Percentiles rank a stretch among this genome's conserved stretches.
phyloP scores from a whole-genome alignment of 257 asterid species.

The Plantago elongata region DNA sequence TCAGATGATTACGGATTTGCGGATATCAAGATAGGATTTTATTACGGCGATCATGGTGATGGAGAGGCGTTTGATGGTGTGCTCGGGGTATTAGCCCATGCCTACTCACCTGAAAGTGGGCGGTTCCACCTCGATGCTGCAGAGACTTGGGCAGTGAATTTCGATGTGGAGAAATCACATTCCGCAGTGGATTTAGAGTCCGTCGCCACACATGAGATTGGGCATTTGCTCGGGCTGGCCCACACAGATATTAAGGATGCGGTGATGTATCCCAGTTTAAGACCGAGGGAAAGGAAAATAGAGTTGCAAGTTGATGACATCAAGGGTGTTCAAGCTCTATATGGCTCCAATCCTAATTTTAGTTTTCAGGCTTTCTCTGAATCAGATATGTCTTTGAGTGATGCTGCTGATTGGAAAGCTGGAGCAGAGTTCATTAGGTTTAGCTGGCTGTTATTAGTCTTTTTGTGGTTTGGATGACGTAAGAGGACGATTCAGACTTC shows the following conservation, averaged over 20 bases:
- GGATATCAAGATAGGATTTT: conserved; percentile 74
- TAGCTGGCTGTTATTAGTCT: conserved; percentile 12
- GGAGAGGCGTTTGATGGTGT: conserved; percentile 83
- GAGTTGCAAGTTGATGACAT: conserved; percentile 62
- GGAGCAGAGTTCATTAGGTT: conserved; percentile 13
- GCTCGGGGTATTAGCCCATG: conserved; percentile 76
- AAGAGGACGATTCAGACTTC: neutral
- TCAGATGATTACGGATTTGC: conserved; percentile 51
- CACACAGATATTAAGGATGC: conserved; percentile 56
- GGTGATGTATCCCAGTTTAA: conserved; percentile 83
- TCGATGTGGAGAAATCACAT: conserved; percentile 37
- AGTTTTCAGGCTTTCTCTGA: conserved; percentile 39
- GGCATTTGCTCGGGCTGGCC: conserved; percentile 72
- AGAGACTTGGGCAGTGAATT: conserved; percentile 85
- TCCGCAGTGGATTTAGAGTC: conserved; percentile 85
- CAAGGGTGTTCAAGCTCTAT: conserved; percentile 64
- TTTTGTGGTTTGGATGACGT: conserved; percentile 18
- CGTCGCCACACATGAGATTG: conserved; percentile 88
- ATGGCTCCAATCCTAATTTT: conserved; percentile 76
- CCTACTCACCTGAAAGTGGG: conserved; percentile 85
- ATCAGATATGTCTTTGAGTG: conserved; percentile 44
- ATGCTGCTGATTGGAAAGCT: conserved; percentile 19
- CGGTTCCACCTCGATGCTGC: conserved; percentile 82
- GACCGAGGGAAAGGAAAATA: conserved; percentile 53
- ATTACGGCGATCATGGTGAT: conserved; percentile 74